Base-by-base conservation (phyloP, 805 yeast genomes). In the Saturnispora quitensis region DNA sequence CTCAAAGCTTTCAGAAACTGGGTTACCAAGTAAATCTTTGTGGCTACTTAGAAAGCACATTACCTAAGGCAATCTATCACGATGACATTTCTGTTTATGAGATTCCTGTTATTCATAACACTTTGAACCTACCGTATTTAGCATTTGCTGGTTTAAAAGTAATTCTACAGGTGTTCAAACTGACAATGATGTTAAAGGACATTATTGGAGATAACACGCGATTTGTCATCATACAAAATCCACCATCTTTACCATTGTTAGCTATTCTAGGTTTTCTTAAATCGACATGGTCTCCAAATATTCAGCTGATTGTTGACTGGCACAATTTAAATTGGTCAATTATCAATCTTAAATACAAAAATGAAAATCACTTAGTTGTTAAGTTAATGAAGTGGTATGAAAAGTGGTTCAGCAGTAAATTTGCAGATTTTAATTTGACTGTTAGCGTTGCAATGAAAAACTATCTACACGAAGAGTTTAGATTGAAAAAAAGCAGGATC, bases 301-400 rank as follows among this genome's bases (percentile, higher is more conserved):
- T 90, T 4, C 74, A 76, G 60, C 67, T 91, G 24, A 75, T 93
- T 20, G 78, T 93, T 47, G 99, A 93, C 68, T 93, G 99, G 99
- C 99, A 93, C 67, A 93, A 93, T 66, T 73, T 93, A 59, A 96
- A 95, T 40, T 91, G 79, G 66, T 78, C 95, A 1, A 87, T 93
- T 27, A 68, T 93, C 52, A 82, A 84, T 50, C 64, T 91, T 61
- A 81, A 81, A 58, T 79, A 80, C 57, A 62, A 73, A 4, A 74
- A 74, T 51, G 63, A 67, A 47, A 68, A 67, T 34, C 87, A 87
- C 62, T 82, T 84, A 0, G 66, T 86, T 50, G 95, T 89, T 2
- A 65, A 70, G 48, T 31, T 81, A 2, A 75, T 87, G 62, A 77
- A 71, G 51, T 52, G 68, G 6, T 85, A 90, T 61, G 99, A 93